Percentiles rank a stretch among this genome's conserved stretches.
phyloP scores from a whole-genome alignment of 2,329 filamentous ascomycete genomes.

The Colletotrichum sp. region DNA sequence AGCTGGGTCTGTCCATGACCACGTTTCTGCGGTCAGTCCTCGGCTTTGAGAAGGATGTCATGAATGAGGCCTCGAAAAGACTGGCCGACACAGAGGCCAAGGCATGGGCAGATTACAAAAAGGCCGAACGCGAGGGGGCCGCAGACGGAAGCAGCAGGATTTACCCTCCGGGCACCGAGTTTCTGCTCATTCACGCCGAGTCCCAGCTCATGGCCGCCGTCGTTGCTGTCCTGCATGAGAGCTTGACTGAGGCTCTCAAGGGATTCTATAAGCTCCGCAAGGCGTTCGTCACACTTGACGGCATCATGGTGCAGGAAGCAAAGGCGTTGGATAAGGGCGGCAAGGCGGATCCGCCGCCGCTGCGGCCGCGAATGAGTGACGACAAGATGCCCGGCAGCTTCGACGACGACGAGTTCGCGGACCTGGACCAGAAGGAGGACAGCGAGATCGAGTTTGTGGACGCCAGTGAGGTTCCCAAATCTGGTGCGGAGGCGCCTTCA shows the following conservation, averaged over 20 bases:
- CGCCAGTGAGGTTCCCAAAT: slow-evolving; percentile 49
- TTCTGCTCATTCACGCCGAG: slow-evolving; percentile 81
- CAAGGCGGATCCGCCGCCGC: slow-evolving; percentile 19
- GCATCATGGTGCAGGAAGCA: slow-evolving; percentile 77
- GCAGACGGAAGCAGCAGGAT: slow-evolving; percentile 44
- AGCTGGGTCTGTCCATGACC: slow-evolving; percentile 80
- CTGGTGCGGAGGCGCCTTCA: slow-evolving; percentile 48
- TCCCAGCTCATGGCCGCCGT: slow-evolving; percentile 89
- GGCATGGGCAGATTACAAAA: slow-evolving; percentile 77
- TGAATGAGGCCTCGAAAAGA: slow-evolving; percentile 78
- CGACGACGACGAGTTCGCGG: slow-evolving; percentile 38
- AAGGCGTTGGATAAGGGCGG: slow-evolving; percentile 40
- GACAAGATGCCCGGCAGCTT: slow-evolving; percentile 43
- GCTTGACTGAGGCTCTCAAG: slow-evolving; percentile 86
- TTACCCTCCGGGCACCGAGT: slow-evolving; percentile 87
- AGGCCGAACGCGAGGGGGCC: slow-evolving; percentile 57
- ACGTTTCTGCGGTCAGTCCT: slow-evolving; percentile 86
- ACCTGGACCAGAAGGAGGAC: slow-evolving; percentile 32
- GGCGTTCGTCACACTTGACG: slow-evolving; percentile 82
- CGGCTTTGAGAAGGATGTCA: slow-evolving; percentile 90
- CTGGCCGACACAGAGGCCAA: slow-evolving; percentile 78
- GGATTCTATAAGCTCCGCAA: slow-evolving; percentile 93
- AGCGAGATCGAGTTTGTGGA: slow-evolving; percentile 60
- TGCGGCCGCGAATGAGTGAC: slow-evolving; percentile 21
- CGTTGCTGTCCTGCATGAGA: slow-evolving; percentile 89